Conservation (phyloP, 805 yeast species). For the Candida sphagnicola region DNA sequence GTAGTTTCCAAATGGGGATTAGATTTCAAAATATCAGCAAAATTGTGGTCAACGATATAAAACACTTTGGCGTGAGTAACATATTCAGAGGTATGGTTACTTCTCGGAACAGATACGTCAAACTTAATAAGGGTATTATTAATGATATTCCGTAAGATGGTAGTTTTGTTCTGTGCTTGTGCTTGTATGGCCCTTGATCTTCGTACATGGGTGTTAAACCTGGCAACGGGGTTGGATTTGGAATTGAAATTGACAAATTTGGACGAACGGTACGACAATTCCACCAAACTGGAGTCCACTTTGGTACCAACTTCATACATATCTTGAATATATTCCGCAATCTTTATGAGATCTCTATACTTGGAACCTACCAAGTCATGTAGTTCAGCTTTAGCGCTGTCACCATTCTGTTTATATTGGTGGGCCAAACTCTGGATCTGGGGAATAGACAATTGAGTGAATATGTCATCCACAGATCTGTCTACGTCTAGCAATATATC, state of each 20-base stretch:
- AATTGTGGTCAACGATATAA: constrained; percentile 24
- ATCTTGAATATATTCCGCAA: constrained; percentile 39
- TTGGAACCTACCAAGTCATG: constrained; percentile 37
- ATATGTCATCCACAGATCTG: constrained; percentile 33
- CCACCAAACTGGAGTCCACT: constrained; percentile 22
- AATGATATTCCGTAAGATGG: constrained; percentile 26
- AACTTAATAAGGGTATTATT: constrained; percentile 25
- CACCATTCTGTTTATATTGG: constrained; percentile 24
- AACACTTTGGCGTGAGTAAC: constrained; percentile 32
- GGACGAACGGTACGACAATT: constrained; percentile 28
- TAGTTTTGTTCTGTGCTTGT: constrained; percentile 15
- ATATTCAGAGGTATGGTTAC: constrained; percentile 21
- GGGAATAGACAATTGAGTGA: constrained; percentile 25
- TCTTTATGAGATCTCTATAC: constrained; percentile 39
- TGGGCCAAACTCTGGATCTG: constrained; percentile 28
- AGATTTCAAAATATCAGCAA: constrained; percentile 14
- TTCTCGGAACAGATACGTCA: constrained; percentile 20
- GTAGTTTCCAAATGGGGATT: constrained; percentile 11
- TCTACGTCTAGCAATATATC: constrained; percentile 1
- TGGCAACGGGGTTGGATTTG: constrained; percentile 11
- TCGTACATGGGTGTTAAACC: constrained; percentile 19
- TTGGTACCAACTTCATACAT: constrained; percentile 22
- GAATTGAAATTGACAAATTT: constrained; percentile 22
- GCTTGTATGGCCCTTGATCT: constrained; percentile 14
- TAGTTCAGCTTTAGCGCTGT: constrained; percentile 26